Evolutionary conservation across 2,329 filamentous ascomycete genomes (phyloP), one percentile per base, ranked within the genome.

Genomic region (Lasiodiplodia hormozganensis): DNA sequence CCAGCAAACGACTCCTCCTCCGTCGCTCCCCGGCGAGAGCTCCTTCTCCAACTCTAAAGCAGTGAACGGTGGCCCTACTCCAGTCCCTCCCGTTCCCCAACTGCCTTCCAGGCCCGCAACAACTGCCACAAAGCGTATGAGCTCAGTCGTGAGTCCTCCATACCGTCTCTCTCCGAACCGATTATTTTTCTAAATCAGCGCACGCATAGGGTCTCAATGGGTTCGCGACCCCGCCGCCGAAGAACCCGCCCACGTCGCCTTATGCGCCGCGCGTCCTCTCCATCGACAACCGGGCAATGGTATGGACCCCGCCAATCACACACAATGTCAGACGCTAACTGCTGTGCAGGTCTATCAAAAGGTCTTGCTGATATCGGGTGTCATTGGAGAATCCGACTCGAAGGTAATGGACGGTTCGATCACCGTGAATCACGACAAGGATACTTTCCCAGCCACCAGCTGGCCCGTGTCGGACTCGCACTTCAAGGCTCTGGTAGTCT

Each of bases 381-480:
- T 92, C 60, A 90, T 97, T 72, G 93, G 92, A 69, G 92, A 97
- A 71, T 84, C 89, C 5, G 82, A 85, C 40, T 85, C 89, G 65
- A 87, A 88, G 76, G 84, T 88, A 65, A 80, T 96, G 70, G 93
- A 97, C 76, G 96, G 96, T 72, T 91, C 83, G 36, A 76, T 98
- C 62, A 93, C 90, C 2, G 87, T 97, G 70, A 90, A 87, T 75
- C 92, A 96, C 75, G 87, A 94, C 73, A 92, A 97, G 79, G 93
- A 97, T 78, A 89, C 84, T 70, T 97, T 97, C 77, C 94, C 95
- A 7, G 83, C 92, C 0, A 92, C 89, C 14, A 86, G 85, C 72
- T 98, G 95, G 94, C 95, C 94, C 1, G 95, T 97, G 12, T 90
- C 86, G 76, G 90, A 93, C 71, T 96, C 92, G 3, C 90, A 94